Base-by-base conservation (phyloP, 495 filamentous ascomycete genomes). In the Hypoxylon rickii region DNA sequence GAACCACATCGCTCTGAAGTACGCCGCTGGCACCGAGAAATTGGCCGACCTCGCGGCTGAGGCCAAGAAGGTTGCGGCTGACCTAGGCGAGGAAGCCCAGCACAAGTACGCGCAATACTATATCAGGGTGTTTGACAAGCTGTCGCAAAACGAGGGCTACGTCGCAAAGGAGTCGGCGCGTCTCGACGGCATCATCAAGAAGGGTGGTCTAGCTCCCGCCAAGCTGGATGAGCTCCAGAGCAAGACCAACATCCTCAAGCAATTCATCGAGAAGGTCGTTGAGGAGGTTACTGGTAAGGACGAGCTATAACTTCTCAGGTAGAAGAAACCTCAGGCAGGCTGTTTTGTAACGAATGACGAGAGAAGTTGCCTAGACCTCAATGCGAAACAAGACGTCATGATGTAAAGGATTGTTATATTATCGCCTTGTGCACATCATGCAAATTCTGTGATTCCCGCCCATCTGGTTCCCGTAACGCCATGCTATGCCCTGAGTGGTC, bases 91-190 rank as follows among this genome's bases (percentile, higher is more conserved):
- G 61, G 56, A 67, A 21, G 73, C 67, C 2, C 72, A 80, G 62
- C 67, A 73, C 67, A 89, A 89, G 79, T 95, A 90, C 70, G 89
- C 89, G n/a, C 77, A 88, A 71, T 97, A 97, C 82, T 98, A 98
- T 69, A 75, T 94, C 68, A 89, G 89, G 66, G 95, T 96, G 24
- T 83, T 93, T 22, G 80, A 88, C 61, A 98, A 97, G 84, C 70
- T 96, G 33, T 73, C 72, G 67, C 76, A 87, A 73, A 93, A 86
- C 69, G 75, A 85, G 52, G 85, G 79, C 18, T 96, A 92, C 67
- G 89, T 84, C 18, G 76, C 82, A 61, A 97, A 96, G 84, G 94
- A 98, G 81, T 73, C 92, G 29, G 79, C 81, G 55, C 83, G 94
- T 41, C 74, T 98, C 58, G 77, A 89, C 61, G 86, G 87, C 63